Base-by-base conservation (phyloP, 2,329 filamentous ascomycete genomes). In the Apiospora hydei region DNA sequence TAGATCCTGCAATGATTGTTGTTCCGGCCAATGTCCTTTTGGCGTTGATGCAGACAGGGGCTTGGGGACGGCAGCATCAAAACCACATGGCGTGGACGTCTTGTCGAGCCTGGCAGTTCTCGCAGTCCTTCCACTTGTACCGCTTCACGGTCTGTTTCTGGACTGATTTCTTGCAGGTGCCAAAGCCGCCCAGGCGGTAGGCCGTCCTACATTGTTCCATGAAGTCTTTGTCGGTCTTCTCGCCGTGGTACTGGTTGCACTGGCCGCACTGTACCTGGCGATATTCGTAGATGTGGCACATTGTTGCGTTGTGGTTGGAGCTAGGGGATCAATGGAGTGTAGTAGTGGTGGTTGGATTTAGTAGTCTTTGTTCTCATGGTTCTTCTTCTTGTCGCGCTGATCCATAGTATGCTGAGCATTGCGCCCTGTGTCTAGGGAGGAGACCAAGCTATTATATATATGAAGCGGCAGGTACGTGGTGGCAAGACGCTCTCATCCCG, bases 181-280 rank as follows among this genome's bases (percentile, higher is more conserved):
- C 70, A 18, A 71, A 69, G 24, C 67, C 67, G 0, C 71, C 71
- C 7, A 41, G n/a, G 18, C 38, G 34, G 21, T 49, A 34, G 26
- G 71, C 71, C 3, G 30, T 14, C 24, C 67, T 43, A n/a, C 71
- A 72, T 1, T 49, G 46, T 5, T 72, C 24, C 44, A 43, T 30
- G 7, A 72, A 49, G 67, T 72, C 57, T 26, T 68, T 66, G 67
- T 72, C 61, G 13, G 21, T 47, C 26, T 67, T 69, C 1, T 24
- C 24, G 41, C 71, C 71, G 38, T 72, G 67, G 34, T 18, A 66
- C 16, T 44, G 14, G 18, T 64, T 21, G 66, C 71, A 72, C 38
- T 72, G 71, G 26, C 71, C 71, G 21, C 71, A 72, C 44, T 70
- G 41, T 13, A 64, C 43, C 30, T 72, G 71, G 51, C 44, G 67